Evolutionary conservation across 805 yeast species (phyloP), one percentile per base, ranked within the genome.

Genomic region (Komagataella kurtzmanii): DNA sequence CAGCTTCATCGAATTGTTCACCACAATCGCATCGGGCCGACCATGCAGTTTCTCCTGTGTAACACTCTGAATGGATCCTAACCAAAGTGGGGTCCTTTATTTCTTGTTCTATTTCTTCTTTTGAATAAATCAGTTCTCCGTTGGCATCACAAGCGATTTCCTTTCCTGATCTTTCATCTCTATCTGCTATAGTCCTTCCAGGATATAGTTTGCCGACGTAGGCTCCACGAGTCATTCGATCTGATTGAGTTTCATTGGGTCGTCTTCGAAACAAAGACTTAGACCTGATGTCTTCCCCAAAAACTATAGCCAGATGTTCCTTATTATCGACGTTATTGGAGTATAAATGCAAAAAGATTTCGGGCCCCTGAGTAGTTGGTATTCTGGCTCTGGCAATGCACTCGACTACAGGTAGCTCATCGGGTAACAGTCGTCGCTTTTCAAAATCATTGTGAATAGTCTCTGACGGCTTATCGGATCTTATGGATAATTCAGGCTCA

Each of bases 1-100:
- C 99, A 1, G 98, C 98, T 67, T 95, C 97, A 66, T 93, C 97
- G 60, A 93, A 87, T 70, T 93, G 99, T 67, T 93, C 99, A 18
- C 99, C 99, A 69, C 99, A 93, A 67, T 93, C 99, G 67, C 99
- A 93, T 44, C 99, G 77, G 1, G 99, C 98, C 53, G 91, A 81
- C 99, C 99, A 93, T 7, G 97, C 98, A 1, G 97, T 93, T 64
- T 93, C 99, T 2, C 99, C 99, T 0, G 99, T 93, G 70, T 91
- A 93, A 67, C 99, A 93, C 64, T 93, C 99, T 3, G 96, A 85
- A 64, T 93, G 99, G 57, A 93, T 89, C 54, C 99, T 75, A 3
- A 85, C 96, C 55, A 91, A 67, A 1, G 83, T 81, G 3, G 81
- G 75, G 17, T 72, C 71, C 24, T 59, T 65, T 55, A 60, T 54